Base-by-base conservation (phyloP, 129 eudicot species). In the Flaveria bidentis region DNA sequence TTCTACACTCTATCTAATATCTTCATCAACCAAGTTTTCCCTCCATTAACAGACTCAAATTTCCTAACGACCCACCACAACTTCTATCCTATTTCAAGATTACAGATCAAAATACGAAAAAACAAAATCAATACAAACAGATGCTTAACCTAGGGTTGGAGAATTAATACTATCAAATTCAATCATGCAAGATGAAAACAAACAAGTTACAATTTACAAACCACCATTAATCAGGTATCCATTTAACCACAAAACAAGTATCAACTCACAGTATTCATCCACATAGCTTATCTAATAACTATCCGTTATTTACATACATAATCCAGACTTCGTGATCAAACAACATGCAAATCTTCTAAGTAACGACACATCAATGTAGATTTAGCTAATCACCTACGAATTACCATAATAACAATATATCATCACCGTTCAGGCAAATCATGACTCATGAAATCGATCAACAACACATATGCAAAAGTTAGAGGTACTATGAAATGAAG, bases 261-360 rank as follows among this genome's bases (percentile, higher is more conserved):
- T 65, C 33, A 52, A 65, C 22, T 15, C 73, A 55, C 6, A 73
- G 15, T 33, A 4, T 18, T 10, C 50, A 45, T 45, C 50, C 2
- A 45, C 50, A 62, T 6, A 72, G 36, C 17, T 36, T 57, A 56
- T 2, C 56, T 36, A 33, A 33, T 5, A 33, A 33, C 39, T 23
- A 76, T 41, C 51, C 73, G 28, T 36, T 22, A 65, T 39, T 6
- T 12, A 73, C 45, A 73, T 9, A 67, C 39, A 23, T 15, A 15
- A 67, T 41, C 53, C 5, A 49, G 20, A 23, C 0, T 39, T 67
- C 50, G 44, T 55, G 46, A 55, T 42, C n/a, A 16, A 65, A 3
- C 23, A 68, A 41, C 81, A 67, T 67, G 68, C 75, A 67, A 39
- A 49, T 76, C 17, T 15, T 49, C 20, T 15, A 36, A 67, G 9